Percentiles rank a stretch among this genome's conserved stretches.
phyloP scores from a whole-genome alignment of 106 monocot species.

The Phalaenopsis equestris region DNA sequence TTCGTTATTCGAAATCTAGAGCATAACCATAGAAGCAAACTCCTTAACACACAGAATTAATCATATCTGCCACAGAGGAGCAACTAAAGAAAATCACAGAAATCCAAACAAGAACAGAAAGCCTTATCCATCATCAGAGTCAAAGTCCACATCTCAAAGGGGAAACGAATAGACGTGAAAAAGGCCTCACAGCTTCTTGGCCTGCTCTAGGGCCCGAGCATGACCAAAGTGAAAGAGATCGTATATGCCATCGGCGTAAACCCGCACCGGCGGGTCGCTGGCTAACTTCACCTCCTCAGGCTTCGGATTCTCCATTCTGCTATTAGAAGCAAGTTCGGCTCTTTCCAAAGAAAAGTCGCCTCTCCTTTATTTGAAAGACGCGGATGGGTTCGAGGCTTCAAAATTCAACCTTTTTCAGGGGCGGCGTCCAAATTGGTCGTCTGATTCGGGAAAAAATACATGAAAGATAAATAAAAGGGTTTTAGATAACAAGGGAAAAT shows the following conservation, averaged over 20 bases:
- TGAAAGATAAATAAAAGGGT: too few species aligned
- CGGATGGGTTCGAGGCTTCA: background rate
- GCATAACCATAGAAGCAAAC: background rate
- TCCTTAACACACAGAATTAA: background rate
- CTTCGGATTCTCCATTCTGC: conserved; percentile 5
- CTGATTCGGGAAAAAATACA: background rate
- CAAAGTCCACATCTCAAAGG: background rate
- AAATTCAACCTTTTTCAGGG: background rate
- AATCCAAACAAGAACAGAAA: background rate
- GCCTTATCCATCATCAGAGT: background rate
- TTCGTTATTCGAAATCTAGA: background rate
- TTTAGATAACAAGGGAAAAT: too few species aligned
- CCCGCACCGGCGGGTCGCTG: conserved; percentile 12
- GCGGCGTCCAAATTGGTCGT: background rate
- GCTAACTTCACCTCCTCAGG: background rate
- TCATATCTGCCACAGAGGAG: background rate
- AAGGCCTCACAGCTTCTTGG: conserved; percentile 15
- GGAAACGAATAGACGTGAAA: background rate
- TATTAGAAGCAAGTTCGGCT: background rate
- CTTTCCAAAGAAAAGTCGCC: background rate
- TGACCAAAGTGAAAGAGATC: conserved; percentile 30
- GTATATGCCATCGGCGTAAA: conserved; percentile 26
- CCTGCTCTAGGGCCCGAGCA: conserved; percentile 24
- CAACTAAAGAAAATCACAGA: background rate
- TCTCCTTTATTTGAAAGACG: background rate